These are phyloP conservation scores for Galerina sulciceps DNA, from an alignment of 768 basidiomycete species.

Conservation along the genomic window DNA sequence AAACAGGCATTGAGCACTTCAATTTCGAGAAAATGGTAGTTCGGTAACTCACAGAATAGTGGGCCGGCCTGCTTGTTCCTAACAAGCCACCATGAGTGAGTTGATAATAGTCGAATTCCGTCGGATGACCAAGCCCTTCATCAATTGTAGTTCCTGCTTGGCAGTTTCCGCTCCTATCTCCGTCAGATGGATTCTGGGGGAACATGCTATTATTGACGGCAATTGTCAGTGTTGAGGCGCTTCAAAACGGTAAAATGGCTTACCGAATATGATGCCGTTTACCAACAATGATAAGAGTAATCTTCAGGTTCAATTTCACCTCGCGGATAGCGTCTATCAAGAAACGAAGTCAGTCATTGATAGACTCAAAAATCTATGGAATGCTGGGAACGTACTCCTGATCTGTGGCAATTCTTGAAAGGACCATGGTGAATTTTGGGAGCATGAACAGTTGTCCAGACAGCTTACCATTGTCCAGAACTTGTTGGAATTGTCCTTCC, in stretches of 20 bases:
- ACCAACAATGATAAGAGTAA: conserved; percentile 82
- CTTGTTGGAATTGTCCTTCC: conserved; percentile 54
- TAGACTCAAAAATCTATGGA: not conserved
- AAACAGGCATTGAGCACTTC: too few species aligned
- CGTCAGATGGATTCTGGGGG: conserved; percentile 38
- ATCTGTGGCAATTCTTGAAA: conserved; percentile 59
- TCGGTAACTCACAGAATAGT: conserved; percentile 49
- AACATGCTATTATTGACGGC: conserved; percentile 29
- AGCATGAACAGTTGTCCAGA: conserved; percentile 25
- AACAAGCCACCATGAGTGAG: conserved; percentile 78
- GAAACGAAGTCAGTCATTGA: not conserved
- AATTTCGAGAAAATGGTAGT: not conserved
- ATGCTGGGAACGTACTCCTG: conserved; percentile 42
- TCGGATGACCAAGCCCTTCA: conserved; percentile 67
- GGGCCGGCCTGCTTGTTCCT: conserved; percentile 66
- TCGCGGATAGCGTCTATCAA: conserved; percentile 57
- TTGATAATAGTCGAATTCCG: conserved; percentile 80
- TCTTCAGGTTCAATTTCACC: conserved; percentile 58
- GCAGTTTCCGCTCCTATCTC: conserved; percentile 73
- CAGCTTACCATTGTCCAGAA: conserved; percentile 34
- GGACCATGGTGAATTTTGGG: not conserved
- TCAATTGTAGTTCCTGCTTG: conserved; percentile 84
- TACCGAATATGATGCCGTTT: conserved; percentile 72
- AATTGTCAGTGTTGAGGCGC: not conserved
- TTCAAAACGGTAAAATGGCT: not conserved